phyloP scores from a whole-genome alignment of 2,329 filamentous ascomycete species.

The Colletotrichum lentis region DNA sequence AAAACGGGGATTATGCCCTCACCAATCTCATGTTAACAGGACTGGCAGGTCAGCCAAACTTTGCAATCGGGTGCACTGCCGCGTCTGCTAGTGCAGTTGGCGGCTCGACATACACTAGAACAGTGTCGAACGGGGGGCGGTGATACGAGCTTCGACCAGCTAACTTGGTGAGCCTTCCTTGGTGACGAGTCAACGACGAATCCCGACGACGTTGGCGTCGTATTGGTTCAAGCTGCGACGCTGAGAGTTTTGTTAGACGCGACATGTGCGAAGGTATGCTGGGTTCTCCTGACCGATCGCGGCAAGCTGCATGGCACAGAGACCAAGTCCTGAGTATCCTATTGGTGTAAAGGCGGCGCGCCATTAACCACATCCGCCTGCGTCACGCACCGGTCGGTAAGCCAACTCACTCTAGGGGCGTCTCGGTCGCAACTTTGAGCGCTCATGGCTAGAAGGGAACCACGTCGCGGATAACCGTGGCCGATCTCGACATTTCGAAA shows the following conservation, averaged over 20 bases:
- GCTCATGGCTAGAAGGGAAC: background rate
- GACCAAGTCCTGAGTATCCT: conserved; percentile 41
- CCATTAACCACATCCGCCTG: conserved; percentile 27
- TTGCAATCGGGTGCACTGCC: conserved; percentile 31
- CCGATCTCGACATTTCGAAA: conserved; percentile 25
- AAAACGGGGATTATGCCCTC: conserved; percentile 14
- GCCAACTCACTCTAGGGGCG: background rate
- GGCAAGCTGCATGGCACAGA: conserved; percentile 47
- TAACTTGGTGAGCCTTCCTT: conserved; percentile 8
- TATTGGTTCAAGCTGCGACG: conserved; percentile 39
- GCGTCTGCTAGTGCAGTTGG: conserved; percentile 30
- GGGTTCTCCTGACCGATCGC: conserved; percentile 44
- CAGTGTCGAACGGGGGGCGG: conserved; percentile 2
- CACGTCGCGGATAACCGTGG: conserved; percentile 11
- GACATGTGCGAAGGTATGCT: conserved; percentile 27
- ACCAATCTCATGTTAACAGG: conserved; percentile 28
- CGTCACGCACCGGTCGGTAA: conserved; percentile 13
- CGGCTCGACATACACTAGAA: conserved; percentile 18
- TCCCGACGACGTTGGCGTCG: conserved; percentile 7
- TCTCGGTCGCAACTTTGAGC: background rate
- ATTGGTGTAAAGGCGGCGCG: conserved; percentile 44
- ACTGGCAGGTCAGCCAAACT: conserved; percentile 5
- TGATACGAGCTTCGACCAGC: conserved; percentile 34
- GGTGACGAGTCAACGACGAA: conserved; percentile 32
- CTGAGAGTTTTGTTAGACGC: conserved; percentile 43